A percentile compares a stretch with the other conserved stretches of the same genome.
phyloP scores from a whole-genome alignment of 164 flowering plant species.

The Chimonanthus salicifolius region DNA sequence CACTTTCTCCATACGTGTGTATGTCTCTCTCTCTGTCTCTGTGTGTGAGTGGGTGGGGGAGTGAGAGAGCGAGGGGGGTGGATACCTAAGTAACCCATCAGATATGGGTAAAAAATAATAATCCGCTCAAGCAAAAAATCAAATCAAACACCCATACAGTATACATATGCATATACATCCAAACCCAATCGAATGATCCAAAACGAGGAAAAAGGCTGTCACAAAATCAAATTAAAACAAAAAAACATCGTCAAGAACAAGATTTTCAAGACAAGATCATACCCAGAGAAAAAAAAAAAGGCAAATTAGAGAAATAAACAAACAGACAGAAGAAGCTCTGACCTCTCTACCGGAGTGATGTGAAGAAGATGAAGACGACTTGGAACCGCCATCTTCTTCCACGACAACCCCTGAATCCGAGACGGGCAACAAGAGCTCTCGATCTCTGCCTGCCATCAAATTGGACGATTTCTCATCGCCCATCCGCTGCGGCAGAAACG shows the following conservation, averaged over 20 bases:
- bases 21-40: too few relatives aligned
- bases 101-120: too few relatives aligned
- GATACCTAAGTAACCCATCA: too few relatives aligned
- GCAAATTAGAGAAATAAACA: neutral
- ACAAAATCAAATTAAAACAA: neutral
- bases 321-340: neutral
- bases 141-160: too few relatives aligned
- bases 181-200: neutral
- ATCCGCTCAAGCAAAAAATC: too few relatives aligned
- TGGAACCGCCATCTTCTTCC: conserved; percentile 11
- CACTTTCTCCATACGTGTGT: too few relatives aligned
- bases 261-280: neutral
- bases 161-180: too few relatives aligned
- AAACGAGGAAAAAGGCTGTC: neutral
- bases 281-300: neutral
- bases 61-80: too few relatives aligned
- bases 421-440: conserved; percentile 27
- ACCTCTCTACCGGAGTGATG: conserved; percentile 24
- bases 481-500: neutral
- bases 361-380: conserved; percentile 16
- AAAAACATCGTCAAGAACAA: neutral
- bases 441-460: conserved; percentile 19
- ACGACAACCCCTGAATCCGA: neutral
- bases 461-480: conserved; percentile 4
- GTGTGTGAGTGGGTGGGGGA: too few relatives aligned